These are phyloP conservation scores for Ogataea salicorniae DNA, from an alignment of 805 yeast genomes.

Conservation along the genomic window DNA sequence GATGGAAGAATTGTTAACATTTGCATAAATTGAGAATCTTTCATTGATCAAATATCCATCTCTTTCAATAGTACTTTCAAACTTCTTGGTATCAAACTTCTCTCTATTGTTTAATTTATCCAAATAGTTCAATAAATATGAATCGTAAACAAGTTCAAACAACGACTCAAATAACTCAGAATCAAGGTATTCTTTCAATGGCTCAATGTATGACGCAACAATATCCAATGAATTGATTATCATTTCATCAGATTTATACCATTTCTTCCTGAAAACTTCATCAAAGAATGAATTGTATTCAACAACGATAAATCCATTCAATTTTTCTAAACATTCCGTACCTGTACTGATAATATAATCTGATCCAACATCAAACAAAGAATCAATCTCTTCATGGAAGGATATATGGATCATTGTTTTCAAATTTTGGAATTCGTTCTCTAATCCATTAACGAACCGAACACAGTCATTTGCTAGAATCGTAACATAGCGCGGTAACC, in stretches of 20 bases:
- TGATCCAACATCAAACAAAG: constrained; percentile 14
- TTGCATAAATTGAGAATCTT: constrained; percentile 37
- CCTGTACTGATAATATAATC: constrained; percentile 22
- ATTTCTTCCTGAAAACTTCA: constrained; percentile 23
- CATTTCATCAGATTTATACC: constrained; percentile 27
- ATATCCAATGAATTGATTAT: constrained; percentile 23
- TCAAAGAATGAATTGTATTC: constrained; percentile 22
- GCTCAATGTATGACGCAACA: constrained; percentile 24
- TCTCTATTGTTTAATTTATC: constrained; percentile 17
- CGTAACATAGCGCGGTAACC: constrained; percentile 28
- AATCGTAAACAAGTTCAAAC: constrained; percentile 32
- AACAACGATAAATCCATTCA: constrained; percentile 21
- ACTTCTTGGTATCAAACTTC: constrained; percentile 26
- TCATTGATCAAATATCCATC: constrained; percentile 57
- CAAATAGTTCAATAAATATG: constrained; percentile 35
- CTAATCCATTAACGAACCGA: constrained; percentile 27
- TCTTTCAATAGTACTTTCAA: constrained; percentile 47
- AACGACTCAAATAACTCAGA: constrained; percentile 27
- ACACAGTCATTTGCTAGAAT: constrained; percentile 29
- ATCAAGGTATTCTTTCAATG: constrained; percentile 25
- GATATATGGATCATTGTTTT: constrained; percentile 17
- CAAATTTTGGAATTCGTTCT: constrained; percentile 16
- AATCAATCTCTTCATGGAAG: constrained; percentile 21
- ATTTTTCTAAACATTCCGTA: constrained; percentile 22
- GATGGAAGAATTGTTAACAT: constrained; percentile 18